Percentiles rank a stretch among this genome's conserved stretches.
phyloP scores from a whole-genome alignment of 306 rosid genomes.

The Prunus armeniaca region DNA sequence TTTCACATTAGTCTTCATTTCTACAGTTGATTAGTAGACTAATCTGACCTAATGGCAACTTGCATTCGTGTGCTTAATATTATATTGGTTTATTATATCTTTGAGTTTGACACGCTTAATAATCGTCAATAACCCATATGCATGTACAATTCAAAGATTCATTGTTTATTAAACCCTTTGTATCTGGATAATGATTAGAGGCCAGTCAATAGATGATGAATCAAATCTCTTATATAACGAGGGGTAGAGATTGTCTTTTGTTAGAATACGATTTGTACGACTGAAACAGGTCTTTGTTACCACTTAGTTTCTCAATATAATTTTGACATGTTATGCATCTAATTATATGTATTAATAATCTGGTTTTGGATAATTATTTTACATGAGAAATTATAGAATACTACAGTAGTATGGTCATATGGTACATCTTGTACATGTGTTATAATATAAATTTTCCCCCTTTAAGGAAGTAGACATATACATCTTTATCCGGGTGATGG shows the following conservation, averaged over 20 bases:
- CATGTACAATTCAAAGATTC: not conserved
- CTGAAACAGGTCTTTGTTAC: not conserved
- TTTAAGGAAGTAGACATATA: no score
- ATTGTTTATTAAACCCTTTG: not conserved
- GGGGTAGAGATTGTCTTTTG: not conserved
- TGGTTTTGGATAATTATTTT: no score
- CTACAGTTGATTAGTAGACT: not conserved
- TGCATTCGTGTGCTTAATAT: not conserved
- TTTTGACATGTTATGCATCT: not conserved
- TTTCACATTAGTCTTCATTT: not conserved
- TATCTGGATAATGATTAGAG: not conserved
- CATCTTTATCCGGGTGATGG: not conserved
- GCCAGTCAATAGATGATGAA: not conserved
- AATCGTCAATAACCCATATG: not conserved
- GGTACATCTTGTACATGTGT: no score
- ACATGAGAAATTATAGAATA: no score
- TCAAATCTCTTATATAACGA: not conserved
- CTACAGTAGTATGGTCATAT: rapidly evolving
- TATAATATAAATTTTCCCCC: no score
- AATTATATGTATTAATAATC: no score
- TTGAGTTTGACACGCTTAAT: not conserved
- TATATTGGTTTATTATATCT: not conserved
- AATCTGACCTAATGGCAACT: not conserved
- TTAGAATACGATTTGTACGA: not conserved
- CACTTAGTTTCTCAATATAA: not conserved